These are phyloP conservation scores for Brettanomyces naardenensis DNA, from an alignment of 805 yeast genomes.

Conservation along the genomic window DNA sequence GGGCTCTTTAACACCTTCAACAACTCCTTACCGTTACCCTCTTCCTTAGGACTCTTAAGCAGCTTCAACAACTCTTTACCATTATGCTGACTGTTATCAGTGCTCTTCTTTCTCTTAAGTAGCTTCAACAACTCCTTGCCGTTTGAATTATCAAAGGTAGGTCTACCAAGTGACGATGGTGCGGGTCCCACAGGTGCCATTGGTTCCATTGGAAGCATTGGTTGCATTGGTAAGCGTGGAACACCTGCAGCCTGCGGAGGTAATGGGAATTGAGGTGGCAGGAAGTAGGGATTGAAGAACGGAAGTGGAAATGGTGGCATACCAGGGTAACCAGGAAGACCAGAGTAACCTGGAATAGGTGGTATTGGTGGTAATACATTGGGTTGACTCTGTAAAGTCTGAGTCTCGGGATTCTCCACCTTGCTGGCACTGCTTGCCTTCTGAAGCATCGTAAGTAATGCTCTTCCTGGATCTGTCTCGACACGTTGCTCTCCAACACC, in stretches of 20 bases:
- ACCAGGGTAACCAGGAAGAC: slow-evolving; percentile 14
- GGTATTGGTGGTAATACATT: not conserved
- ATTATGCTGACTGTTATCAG: not conserved
- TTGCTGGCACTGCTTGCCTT: slow-evolving; percentile 21
- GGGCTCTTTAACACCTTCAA: not conserved
- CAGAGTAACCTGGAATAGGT: too few species aligned
- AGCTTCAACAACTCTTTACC: not conserved
- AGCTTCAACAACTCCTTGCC: not conserved
- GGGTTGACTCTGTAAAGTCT: too few species aligned
- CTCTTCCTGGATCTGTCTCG: slow-evolving; percentile 68
- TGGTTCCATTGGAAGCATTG: not conserved
- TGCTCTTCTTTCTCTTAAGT: not conserved
- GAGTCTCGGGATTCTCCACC: too few species aligned
- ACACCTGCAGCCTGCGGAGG: slow-evolving; percentile 23
- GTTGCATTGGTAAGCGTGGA: slow-evolving; percentile 25
- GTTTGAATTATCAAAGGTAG: too few species aligned
- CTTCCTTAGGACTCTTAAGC: not conserved
- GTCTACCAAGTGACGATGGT: slow-evolving; percentile 18
- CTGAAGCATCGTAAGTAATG: slow-evolving; percentile 55
- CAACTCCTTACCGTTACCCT: not conserved
- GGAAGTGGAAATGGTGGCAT: slow-evolving; percentile 19
- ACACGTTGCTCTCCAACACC: slow-evolving; percentile 3
- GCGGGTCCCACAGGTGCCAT: too few species aligned
- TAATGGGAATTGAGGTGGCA: slow-evolving; percentile 9
- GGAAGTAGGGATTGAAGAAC: slow-evolving; percentile 19